phyloP scores from a whole-genome alignment of 352 stramenopile species.

The Achlya hypogyna region DNA sequence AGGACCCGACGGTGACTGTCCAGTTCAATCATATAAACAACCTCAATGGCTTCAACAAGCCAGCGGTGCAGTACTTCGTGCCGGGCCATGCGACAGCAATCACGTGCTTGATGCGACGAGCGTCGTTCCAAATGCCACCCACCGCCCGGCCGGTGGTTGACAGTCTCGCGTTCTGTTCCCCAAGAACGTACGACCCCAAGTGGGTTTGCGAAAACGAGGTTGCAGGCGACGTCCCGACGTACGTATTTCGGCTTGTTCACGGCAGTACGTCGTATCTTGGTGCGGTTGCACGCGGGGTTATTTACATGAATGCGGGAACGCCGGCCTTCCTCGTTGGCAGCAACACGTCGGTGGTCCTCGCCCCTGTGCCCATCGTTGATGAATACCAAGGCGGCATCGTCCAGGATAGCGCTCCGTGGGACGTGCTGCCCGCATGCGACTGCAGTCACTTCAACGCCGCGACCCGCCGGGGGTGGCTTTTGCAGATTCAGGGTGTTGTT shows the following conservation, averaged over 20 bases:
- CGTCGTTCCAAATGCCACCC: not conserved
- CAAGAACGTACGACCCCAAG: slow-evolving; percentile 17
- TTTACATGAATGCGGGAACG: slow-evolving; percentile 22
- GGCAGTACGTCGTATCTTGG: slow-evolving; percentile 20
- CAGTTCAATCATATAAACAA: slow-evolving; percentile 22
- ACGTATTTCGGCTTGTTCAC: slow-evolving; percentile 18
- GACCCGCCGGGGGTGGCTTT: slow-evolving; percentile 19
- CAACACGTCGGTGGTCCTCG: not conserved
- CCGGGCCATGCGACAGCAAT: slow-evolving; percentile 1
- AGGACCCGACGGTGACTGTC: not conserved
- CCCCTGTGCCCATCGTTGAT: slow-evolving; percentile 18
- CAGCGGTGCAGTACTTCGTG: slow-evolving; percentile 18
- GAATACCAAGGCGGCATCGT: slow-evolving; percentile 23
- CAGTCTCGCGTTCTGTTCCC: slow-evolving; percentile 22
- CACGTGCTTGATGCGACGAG: slow-evolving; percentile 17
- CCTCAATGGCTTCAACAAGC: slow-evolving; percentile 21
- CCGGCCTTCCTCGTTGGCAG: slow-evolving; percentile 12
- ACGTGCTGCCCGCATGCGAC: slow-evolving; percentile 15
- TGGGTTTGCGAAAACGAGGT: slow-evolving; percentile 25
- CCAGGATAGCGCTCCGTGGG: slow-evolving; percentile 21
- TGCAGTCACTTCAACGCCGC: slow-evolving; percentile 15
- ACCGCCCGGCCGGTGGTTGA: slow-evolving; percentile 11
- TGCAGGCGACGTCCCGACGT: slow-evolving; percentile 14
- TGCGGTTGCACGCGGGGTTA: not conserved
- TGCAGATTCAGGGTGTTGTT: slow-evolving; percentile 21